phyloP scores from a whole-genome alignment of 495 filamentous ascomycete genomes.

The Lentithecium fluviatile region DNA sequence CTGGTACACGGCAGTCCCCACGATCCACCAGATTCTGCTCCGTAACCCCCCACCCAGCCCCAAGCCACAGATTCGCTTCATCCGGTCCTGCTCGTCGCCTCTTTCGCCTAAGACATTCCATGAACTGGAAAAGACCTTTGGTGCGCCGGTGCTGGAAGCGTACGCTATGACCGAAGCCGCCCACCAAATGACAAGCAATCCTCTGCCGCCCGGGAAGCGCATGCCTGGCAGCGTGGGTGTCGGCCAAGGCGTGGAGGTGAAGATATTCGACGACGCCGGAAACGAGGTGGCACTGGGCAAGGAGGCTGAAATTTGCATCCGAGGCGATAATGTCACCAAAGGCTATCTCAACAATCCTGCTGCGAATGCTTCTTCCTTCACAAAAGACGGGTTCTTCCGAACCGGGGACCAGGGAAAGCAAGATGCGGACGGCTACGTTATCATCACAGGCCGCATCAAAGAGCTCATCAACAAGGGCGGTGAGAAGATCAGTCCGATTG shows the following conservation, averaged over 20 bases:
- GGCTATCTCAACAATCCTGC: conserved; percentile 79
- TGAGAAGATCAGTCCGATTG: conserved; percentile 62
- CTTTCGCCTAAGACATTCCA: conserved; percentile 75
- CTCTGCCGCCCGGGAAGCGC: conserved; percentile 68
- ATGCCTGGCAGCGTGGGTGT: conserved; percentile 77
- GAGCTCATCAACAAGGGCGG: conserved; percentile 49
- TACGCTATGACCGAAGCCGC: conserved; percentile 92
- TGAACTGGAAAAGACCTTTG: conserved; percentile 66
- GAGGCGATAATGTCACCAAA: conserved; percentile 74
- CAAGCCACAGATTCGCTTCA: conserved; percentile 74
- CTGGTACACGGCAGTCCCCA: conserved; percentile 87
- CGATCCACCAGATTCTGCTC: conserved; percentile 85
- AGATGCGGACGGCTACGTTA: conserved; percentile 54
- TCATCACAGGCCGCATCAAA: conserved; percentile 47
- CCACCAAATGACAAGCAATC: conserved; percentile 88
- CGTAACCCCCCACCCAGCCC: conserved; percentile 62
- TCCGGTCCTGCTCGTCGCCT: conserved; percentile 81
- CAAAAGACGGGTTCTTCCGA: conserved; percentile 69
- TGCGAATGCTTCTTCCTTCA: conserved; percentile 70
- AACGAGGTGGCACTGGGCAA: conserved; percentile 59
- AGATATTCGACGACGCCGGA: conserved; percentile 66
- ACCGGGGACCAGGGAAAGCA: conserved; percentile 80
- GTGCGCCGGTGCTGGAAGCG: conserved; percentile 79
- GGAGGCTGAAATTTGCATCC: conserved; percentile 78
- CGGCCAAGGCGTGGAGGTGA: conserved; percentile 76